Evolutionary conservation across 2,329 filamentous ascomycete species (phyloP), one percentile per base, ranked within the genome.

Genomic region (Fusarium ambrosium): DNA sequence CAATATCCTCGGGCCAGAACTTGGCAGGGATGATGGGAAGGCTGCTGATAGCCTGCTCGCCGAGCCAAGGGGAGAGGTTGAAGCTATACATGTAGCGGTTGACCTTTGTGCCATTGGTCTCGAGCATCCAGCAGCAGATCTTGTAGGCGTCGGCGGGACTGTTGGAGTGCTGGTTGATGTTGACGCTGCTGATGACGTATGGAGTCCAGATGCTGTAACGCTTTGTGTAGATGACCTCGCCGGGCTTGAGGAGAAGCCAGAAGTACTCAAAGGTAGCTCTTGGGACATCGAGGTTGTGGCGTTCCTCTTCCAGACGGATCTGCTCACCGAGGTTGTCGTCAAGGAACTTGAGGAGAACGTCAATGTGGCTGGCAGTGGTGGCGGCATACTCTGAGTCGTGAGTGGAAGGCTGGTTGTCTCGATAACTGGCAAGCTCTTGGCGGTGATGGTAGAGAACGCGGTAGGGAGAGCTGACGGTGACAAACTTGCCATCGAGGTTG

Each of bases 191-290:
- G 43, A 87, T 80, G 14, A 87, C 80, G 65, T 82, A 85, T 0
- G 86, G 82, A 10, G 80, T 80, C 85, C 86, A 86, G 22, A 82
- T 80, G 45, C 82, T 80, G 63, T 84, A 78, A 24, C 80, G 77
- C 69, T 85, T 84, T 61, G 81, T 77, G 64, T 87, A 88, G 37
- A 87, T 77, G 41, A 87, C 80, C 64, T 84, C 80, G 0, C 86
- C 86, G 1, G 86, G 86, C 77, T 84, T 85, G 36, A 86, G 81
- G 7, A 87, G 79, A 45, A 87, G 78, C 85, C 86, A 88, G 66
- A 86, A 84, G 70, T 82, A 81, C 5, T 86, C 82, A 55, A 83
- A 88, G 2, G 86, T 87, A 14, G 85, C 85, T 41, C 80, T 82
- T 1, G 86, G 85, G 0, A 77, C 78, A 29, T 75, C 74, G 53